Evolutionary conservation across 1,139 yeast species (phyloP), one percentile per base, ranked within the genome.

Genomic region (Protomyces pachydermus): DNA sequence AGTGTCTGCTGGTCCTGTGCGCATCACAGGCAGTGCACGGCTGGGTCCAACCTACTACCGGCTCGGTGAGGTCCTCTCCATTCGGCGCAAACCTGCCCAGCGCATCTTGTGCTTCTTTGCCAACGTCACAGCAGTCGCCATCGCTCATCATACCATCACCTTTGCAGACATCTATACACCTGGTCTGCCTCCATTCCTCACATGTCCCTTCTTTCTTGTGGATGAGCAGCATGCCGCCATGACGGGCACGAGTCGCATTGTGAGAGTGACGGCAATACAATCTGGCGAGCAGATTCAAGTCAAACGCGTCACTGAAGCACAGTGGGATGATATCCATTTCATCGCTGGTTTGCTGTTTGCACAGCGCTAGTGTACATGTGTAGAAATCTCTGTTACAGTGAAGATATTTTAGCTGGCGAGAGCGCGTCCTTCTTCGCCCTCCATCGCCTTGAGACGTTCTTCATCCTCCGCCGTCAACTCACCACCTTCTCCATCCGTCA

Each of bases 401-500:
- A 4, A 28, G 32, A 3, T 28, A 8, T 28, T 0, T 42, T 20
- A 42, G 48, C 48, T 42, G 5, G 48, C 48, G 14, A 42, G 48
- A 10, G 48, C 48, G 25, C 48, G 48, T 42, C 48, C 48, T 42
- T 42, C 48, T 42, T 42, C 48, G 10, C 25, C 25, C 12, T 42
- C 48, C 48, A 42, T 42, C 25, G 20, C 48, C 25, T 42, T 42
- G 48, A 42, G 48, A 20, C 48, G 48, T 18, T 58, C 62, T 14
- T 57, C 46, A 12, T 58, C 48, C 14, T 51, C 37, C 14, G 35
- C 56, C 10, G 54, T 38, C n/a, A 39, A 16, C n/a, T 58, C 56
- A 16, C 62, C n/a, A 16, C 62, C n/a, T 34, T 39, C 56, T 18
- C 42, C 62, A 4, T 51, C 52, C 14, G 62, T 38, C 16, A 52